These are phyloP conservation scores for Leccinum colubrinum DNA, from an alignment of 1,284 basidiomycete genomes.

Conservation along the genomic window DNA sequence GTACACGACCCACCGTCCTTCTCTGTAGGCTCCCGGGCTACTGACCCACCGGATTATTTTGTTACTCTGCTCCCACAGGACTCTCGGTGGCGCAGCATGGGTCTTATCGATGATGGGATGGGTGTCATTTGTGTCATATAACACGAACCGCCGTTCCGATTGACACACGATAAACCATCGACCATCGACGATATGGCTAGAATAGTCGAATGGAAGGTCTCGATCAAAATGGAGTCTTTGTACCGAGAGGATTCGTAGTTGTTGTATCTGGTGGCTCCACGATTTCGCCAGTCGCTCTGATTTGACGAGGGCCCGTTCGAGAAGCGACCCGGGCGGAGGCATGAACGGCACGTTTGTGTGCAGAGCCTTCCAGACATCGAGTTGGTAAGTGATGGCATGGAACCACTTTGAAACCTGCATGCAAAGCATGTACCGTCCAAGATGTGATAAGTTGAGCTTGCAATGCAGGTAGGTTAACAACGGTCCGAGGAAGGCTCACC, in stretches of 20 bases:
- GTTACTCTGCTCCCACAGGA: neutral
- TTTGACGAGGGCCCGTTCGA: neutral
- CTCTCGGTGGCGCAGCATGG: neutral
- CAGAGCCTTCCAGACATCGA: neutral
- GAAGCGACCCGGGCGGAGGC: neutral
- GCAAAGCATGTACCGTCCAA: too few species aligned
- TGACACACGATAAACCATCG: neutral
- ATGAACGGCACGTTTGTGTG: neutral
- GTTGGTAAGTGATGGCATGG: neutral
- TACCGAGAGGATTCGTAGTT: too few species aligned
- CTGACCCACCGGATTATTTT: neutral
- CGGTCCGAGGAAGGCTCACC: too few species aligned
- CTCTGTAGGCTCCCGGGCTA: too few species aligned
- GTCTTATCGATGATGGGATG: neutral
- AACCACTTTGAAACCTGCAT: conserved; percentile 2
- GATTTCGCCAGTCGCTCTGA: neutral
- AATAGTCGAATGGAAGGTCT: neutral
- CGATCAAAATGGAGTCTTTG: neutral
- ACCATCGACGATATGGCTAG: neutral
- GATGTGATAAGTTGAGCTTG: too few species aligned
- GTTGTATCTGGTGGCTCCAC: neutral
- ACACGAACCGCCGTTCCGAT: neutral
- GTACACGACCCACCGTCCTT: neutral
- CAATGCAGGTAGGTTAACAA: too few species aligned
- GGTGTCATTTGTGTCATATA: neutral